A percentile compares a stretch with the other conserved stretches of the same genome.
These are phyloP conservation scores for Kwoniella shivajii DNA, from an alignment of 1,284 basidiomycete genomes.

Conservation along the genomic window DNA sequence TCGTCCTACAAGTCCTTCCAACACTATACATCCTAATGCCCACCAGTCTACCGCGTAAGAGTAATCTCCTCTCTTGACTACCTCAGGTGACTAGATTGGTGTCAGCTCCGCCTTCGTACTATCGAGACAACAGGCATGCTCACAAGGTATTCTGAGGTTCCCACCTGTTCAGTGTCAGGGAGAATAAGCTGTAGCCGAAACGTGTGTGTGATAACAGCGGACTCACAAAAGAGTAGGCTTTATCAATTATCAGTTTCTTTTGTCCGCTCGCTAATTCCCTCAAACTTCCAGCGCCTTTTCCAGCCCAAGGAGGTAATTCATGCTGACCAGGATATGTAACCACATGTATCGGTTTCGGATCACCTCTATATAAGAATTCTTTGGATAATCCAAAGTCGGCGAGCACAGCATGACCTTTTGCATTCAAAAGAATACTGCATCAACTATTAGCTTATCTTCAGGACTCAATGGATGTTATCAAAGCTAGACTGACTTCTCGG, in stretches of 20 bases:
- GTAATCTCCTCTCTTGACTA: constrained; percentile 87
- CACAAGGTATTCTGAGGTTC: constrained; percentile 85
- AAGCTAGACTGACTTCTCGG: constrained; percentile 64
- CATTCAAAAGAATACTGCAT: constrained; percentile 74
- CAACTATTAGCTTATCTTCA: neutral
- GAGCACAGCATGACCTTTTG: constrained; percentile 90
- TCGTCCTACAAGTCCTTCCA: constrained; percentile 69
- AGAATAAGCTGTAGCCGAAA: neutral
- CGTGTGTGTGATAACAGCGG: no score
- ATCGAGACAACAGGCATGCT: constrained; percentile 15
- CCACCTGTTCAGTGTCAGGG: constrained; percentile 30
- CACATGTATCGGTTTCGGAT: constrained; percentile 39
- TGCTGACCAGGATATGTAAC: constrained; percentile 27
- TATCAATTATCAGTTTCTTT: constrained; percentile 27
- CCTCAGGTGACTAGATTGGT: constrained; percentile 69
- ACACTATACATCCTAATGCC: constrained; percentile 95
- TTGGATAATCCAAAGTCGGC: constrained; percentile 80
- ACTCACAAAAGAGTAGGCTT: constrained; percentile 38
- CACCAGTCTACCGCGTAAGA: constrained; percentile 97
- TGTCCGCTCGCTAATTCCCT: constrained; percentile 18
- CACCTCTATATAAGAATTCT: constrained; percentile 45
- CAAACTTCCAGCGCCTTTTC: constrained; percentile 30
- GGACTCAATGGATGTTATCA: no score
- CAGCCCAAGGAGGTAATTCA: constrained; percentile 35
- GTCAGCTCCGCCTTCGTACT: constrained; percentile 5